Conservation (phyloP, 2,329 filamentous ascomycete species). For the Aspergillus japonicus region DNA sequence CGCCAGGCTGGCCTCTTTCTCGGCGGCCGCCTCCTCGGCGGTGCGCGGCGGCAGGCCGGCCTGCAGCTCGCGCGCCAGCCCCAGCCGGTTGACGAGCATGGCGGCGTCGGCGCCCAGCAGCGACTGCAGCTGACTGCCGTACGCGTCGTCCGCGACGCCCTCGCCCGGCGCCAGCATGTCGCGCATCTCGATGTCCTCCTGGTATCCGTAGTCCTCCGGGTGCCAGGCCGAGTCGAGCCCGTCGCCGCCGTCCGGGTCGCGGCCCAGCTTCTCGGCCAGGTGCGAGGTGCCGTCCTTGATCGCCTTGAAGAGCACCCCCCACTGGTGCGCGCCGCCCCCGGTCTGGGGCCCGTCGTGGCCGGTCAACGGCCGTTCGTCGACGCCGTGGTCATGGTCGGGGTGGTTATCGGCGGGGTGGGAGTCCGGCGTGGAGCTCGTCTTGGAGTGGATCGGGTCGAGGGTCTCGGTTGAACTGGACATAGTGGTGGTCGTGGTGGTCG, state of each 20-base stretch:
- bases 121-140: neutral
- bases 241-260: constrained; percentile 5
- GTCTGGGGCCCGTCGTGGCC: neutral
- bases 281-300: constrained; percentile 5
- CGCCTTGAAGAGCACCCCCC: constrained; percentile 5
- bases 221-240: constrained; percentile 6
- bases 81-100: neutral
- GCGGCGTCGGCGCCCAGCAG: neutral
- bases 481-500: neutral
- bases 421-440: neutral
- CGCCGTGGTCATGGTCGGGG: neutral
- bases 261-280: constrained; percentile 5
- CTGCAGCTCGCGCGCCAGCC: neutral
- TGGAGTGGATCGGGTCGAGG: neutral
- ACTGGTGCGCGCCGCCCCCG: neutral
- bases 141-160: neutral
- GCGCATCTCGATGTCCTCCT: constrained; percentile 7
- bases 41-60: neutral
- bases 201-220: constrained; percentile 4
- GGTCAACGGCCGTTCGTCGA: constrained; percentile 4
- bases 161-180: constrained; percentile 2
- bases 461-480: constrained; percentile 4
- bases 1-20: neutral
- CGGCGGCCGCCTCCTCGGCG: neutral
- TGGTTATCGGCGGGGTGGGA: neutral